Conservation (phyloP, 805 yeast genomes). For the Wickerhamiella bombiphila region DNA sequence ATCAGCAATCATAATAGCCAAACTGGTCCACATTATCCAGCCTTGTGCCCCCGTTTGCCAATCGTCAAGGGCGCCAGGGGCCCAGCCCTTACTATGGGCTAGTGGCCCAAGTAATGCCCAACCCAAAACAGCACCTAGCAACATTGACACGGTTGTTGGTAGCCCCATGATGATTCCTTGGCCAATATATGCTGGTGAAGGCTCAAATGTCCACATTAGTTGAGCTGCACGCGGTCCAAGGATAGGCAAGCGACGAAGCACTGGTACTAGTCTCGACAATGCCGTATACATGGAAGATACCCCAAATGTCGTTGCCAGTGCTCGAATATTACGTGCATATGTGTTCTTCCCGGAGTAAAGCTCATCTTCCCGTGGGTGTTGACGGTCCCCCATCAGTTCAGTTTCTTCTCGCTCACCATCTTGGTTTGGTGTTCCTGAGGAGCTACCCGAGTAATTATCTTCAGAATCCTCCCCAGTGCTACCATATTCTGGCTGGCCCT, state of each 20-base stretch:
- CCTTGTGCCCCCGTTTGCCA: slow-evolving; percentile 95
- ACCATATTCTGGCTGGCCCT: too few relatives aligned
- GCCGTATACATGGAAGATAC: slow-evolving; percentile 64
- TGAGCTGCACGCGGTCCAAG: slow-evolving; percentile 54
- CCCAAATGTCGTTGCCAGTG: slow-evolving; percentile 45
- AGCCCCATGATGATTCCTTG: slow-evolving; percentile 97
- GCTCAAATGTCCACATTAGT: slow-evolving; percentile 80
- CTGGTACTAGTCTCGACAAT: slow-evolving; percentile 48
- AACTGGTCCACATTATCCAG: slow-evolving; percentile 90
- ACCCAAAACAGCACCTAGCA: slow-evolving; percentile 76
- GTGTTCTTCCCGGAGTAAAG: slow-evolving; percentile 11
- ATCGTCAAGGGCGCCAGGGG: slow-evolving; percentile 76
- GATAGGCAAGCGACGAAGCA: slow-evolving; percentile 52
- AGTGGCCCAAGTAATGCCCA: slow-evolving; percentile 88
- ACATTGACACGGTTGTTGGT: slow-evolving; percentile 80
- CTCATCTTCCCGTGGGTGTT: slow-evolving; percentile 2
- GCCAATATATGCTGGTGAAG: slow-evolving; percentile 94
- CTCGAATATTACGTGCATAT: slow-evolving; percentile 39
- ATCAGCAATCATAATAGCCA: slow-evolving; percentile 88
- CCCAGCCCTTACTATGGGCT: slow-evolving; percentile 62
- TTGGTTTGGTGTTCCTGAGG: neutral
- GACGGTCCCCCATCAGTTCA: neutral
- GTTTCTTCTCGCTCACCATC: neutral
- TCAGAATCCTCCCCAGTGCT: too few relatives aligned
- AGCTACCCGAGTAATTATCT: too few relatives aligned